Conservation (phyloP, 1,284 basidiomycete species). For the Cryptococcus sp. region DNA sequence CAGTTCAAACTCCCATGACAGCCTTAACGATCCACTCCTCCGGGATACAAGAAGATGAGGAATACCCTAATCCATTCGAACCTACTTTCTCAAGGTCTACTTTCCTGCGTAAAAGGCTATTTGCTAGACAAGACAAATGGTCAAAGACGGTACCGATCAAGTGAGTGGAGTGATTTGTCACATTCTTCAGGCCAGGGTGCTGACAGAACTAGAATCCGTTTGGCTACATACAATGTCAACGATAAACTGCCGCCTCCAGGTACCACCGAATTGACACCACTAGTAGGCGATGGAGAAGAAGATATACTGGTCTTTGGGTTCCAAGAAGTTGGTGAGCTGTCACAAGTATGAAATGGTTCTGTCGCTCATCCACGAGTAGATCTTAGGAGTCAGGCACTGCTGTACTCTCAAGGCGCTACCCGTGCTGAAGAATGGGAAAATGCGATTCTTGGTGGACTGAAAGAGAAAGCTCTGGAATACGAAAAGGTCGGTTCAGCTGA, state of each 20-base stretch:
- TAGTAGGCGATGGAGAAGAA: constrained; percentile 32
- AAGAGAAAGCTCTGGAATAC: constrained; percentile 41
- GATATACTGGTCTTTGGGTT: constrained; percentile 42
- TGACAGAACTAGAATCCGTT: constrained; percentile 22
- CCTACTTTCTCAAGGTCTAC: constrained; percentile 25
- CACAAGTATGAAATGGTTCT: neutral
- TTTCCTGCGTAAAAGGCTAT: constrained; percentile 33
- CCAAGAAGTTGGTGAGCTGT: constrained; percentile 37
- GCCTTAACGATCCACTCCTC: neutral
- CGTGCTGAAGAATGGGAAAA: constrained; percentile 56
- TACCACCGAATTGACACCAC: constrained; percentile 30
- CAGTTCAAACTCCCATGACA: neutral
- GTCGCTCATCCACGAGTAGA: constrained; percentile 12
- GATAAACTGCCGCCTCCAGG: constrained; percentile 36
- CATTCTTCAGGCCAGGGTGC: neutral
- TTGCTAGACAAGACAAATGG: constrained; percentile 27
- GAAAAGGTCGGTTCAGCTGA: constrained; percentile 19
- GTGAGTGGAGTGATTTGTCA: constrained; percentile 5
- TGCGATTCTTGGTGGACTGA: constrained; percentile 52
- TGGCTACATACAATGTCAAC: constrained; percentile 44
- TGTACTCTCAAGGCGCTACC: constrained; percentile 35
- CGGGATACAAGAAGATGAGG: constrained; percentile 6
- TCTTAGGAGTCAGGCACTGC: constrained; percentile 31
- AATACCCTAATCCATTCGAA: constrained; percentile 29
- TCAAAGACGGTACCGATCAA: constrained; percentile 14